A percentile compares a stretch with the other conserved stretches of the same genome.
Conservation (phyloP, 495 filamentous ascomycete species). For the Gamarada debralockiae region DNA sequence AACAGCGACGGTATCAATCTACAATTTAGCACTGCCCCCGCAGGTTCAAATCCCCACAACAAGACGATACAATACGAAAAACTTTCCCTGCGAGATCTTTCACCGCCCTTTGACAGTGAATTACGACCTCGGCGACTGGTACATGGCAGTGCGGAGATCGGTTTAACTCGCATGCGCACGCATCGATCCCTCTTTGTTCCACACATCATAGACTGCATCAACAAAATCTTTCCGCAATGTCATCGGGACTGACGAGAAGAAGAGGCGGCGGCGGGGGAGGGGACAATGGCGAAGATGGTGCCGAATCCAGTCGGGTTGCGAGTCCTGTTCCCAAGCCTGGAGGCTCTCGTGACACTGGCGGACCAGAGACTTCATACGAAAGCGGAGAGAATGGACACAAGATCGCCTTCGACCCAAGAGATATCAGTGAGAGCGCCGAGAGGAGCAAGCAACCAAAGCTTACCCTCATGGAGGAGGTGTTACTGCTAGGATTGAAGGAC, state of each 20-base stretch:
- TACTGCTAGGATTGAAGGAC: slow-evolving; percentile 93
- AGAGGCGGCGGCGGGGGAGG: slow-evolving; percentile 59
- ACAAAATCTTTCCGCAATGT: slow-evolving; percentile 39
- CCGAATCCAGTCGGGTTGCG: slow-evolving; percentile 58
- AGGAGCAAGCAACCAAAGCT: slow-evolving; percentile 96
- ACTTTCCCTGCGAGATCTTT: neutral
- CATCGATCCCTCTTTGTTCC: slow-evolving; percentile 1
- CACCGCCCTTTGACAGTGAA: neutral
- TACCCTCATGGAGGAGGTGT: slow-evolving; percentile 96
- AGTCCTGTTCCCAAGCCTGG: slow-evolving; percentile 60
- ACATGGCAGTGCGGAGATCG: slow-evolving; percentile 8
- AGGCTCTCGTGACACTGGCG: slow-evolving; percentile 56
- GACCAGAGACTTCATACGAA: slow-evolving; percentile 88
- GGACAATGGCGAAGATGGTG: slow-evolving; percentile 50
- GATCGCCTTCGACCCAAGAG: slow-evolving; percentile 95
- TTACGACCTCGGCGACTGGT: neutral
- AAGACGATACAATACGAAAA: slow-evolving; percentile 1
- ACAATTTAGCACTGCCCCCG: neutral
- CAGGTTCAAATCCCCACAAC: neutral
- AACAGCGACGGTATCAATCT: neutral
- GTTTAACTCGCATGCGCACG: slow-evolving; percentile 14
- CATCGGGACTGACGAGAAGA: slow-evolving; percentile 74
- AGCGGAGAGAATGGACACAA: slow-evolving; percentile 95
- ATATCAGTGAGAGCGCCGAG: slow-evolving; percentile 96
- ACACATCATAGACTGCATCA: slow-evolving; percentile 7